Base-by-base conservation (phyloP, 352 stramenopile genomes). In the Phytophthora ohioensis region DNA sequence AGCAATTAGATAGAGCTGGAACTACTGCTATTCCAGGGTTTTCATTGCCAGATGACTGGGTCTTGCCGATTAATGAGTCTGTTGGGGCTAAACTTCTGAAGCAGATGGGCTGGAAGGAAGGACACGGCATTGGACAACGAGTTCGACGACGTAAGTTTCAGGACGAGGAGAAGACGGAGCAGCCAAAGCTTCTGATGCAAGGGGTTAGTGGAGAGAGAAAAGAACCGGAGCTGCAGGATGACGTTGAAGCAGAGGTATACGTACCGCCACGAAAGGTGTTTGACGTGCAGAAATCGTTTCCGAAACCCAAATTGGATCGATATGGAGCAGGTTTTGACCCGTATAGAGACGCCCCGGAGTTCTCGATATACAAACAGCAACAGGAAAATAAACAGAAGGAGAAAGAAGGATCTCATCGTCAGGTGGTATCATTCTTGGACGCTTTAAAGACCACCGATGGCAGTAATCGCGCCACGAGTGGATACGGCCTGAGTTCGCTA, bases 21-120 rank as follows among this genome's bases (percentile, higher is more conserved):
- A 52, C 69, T 53, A 57, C 66, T 13, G 36, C 62, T 12, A 79
- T 78, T 13, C 71, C 80, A 45, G 65, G 67, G 17, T 84, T 92
- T 51, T 54, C 63, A 17, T 57, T 96, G n/a, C 80, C 89, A 3
- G 84, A 94, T 34, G 84, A 97, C 41, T 81, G 95, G 52, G 65
- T 97, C 27, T 69, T 90, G 7, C 85, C 90, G 6, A 69, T 82
- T 9, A 85, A 84, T 34, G 82, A 94, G 31, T 94, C 91, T 1
- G 86, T 98, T 49, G 93, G 93, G 27, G 91, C 85, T 6, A 85
- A 83, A 48, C 64, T 98, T 36, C 77, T 98, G 27, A 82, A 84
- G 35, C 83, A 79, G 4, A 97, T 98, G 91, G 93, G 93, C 32
- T 98, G 93, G 93, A 97, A 96, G 64, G 85, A 93, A 69, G 93